Percentiles rank a stretch among this genome's conserved stretches.
These are phyloP conservation scores for Boletus tylopilopsis DNA, from an alignment of 768 basidiomycete genomes.

Conservation along the genomic window DNA sequence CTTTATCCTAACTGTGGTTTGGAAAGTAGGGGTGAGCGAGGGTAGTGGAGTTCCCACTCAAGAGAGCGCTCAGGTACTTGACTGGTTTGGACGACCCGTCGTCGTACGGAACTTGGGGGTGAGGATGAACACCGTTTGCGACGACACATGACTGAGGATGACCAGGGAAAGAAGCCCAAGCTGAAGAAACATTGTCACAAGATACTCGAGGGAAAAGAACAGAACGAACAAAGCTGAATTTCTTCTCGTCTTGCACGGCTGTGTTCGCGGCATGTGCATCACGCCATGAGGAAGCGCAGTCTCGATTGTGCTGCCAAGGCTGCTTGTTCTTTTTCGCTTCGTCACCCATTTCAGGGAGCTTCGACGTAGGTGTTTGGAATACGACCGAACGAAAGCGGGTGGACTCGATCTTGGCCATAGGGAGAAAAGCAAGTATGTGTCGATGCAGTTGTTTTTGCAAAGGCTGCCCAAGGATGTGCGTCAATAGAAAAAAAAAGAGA, in stretches of 20 bases:
- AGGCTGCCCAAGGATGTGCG: conserved; percentile 44
- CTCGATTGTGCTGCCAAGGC: conserved; percentile 48
- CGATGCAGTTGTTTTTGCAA: conserved; percentile 70
- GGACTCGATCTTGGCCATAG: conserved; percentile 83
- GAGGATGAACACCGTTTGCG: conserved; percentile 18
- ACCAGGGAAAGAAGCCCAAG: conserved; percentile 18
- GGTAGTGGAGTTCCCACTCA: conserved; percentile 33
- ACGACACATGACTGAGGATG: conserved; percentile 11
- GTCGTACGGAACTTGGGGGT: conserved; percentile 17
- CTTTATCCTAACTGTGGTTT: conserved; percentile 39
- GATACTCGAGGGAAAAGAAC: too few species aligned
- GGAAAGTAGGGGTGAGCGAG: conserved; percentile 45
- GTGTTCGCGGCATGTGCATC: conserved; percentile 42
- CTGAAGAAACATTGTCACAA: conserved; percentile 6
- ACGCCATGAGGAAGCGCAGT: conserved; percentile 59
- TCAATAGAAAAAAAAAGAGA: background rate
- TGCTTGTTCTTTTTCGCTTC: conserved; percentile 28
- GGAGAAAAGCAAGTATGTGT: conserved; percentile 70
- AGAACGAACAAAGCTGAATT: too few species aligned
- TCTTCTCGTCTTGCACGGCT: conserved; percentile 49
- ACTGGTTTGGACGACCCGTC: conserved; percentile 33
- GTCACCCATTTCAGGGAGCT: conserved; percentile 43
- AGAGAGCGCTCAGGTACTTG: conserved; percentile 27
- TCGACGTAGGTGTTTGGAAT: conserved; percentile 77
- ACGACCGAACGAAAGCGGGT: conserved; percentile 91